Percentiles rank a stretch among this genome's conserved stretches.
phyloP scores from a whole-genome alignment of 495 filamentous ascomycete genomes.

The Penicillium bialowiezense region DNA sequence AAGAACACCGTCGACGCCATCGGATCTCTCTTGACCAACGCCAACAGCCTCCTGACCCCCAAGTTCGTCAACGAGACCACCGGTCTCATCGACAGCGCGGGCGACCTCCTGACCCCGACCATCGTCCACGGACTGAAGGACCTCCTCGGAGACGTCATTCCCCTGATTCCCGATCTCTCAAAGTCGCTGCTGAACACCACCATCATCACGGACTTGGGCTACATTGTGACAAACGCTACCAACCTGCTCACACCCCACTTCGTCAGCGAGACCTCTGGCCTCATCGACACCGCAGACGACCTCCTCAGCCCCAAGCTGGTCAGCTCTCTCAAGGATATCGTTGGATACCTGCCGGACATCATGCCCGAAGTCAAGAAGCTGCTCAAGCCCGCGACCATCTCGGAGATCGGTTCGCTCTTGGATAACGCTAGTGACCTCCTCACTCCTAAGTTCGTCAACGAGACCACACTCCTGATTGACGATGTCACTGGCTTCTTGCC shows the following conservation, averaged over 20 bases:
- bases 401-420: conserved; percentile 37
- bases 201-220: conserved; percentile 31
- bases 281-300: conserved; percentile 34
- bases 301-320: conserved; percentile 34
- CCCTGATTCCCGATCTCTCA: conserved; percentile 21
- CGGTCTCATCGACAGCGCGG: conserved; percentile 35
- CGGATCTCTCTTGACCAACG: conserved; percentile 35
- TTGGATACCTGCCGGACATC: conserved; percentile 26
- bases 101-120: conserved; percentile 35
- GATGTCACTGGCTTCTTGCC: conserved; percentile 27
- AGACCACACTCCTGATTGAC: conserved; percentile 24
- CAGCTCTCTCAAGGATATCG: conserved; percentile 32
- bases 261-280: conserved; percentile 27
- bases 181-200: conserved; percentile 32
- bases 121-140: conserved; percentile 25
- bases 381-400: conserved; percentile 32
- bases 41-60: conserved; percentile 38
- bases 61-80: conserved; percentile 39
- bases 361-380: conserved; percentile 30
- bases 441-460: conserved; percentile 39
- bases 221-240: conserved; percentile 36
- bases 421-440: conserved; percentile 42
- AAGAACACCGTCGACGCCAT: conserved; percentile 24
- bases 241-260: conserved; percentile 34
- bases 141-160: conserved; percentile 34